phyloP scores from a whole-genome alignment of 352 stramenopile genomes.

The Globisporangium irregulare region DNA sequence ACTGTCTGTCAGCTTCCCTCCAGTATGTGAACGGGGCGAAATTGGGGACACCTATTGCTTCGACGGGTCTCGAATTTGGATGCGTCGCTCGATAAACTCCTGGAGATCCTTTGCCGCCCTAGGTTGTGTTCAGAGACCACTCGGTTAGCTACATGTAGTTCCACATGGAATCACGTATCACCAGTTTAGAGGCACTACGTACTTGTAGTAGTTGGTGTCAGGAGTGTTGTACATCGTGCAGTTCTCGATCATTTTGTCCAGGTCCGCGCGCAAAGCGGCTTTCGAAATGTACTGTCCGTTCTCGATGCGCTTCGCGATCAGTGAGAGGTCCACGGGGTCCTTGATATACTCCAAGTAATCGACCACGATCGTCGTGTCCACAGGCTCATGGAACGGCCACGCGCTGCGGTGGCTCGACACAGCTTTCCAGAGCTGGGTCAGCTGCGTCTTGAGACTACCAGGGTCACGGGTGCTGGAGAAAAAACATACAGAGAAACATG shows the following conservation, averaged over 20 bases:
- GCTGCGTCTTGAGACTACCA: slow-evolving; percentile 79
- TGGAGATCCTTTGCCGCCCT: slow-evolving; percentile 76
- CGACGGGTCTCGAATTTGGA: slow-evolving; percentile 46
- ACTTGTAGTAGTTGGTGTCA: slow-evolving; percentile 96
- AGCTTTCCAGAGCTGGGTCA: slow-evolving; percentile 87
- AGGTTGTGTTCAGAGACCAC: neutral
- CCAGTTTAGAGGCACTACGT: slow-evolving; percentile 26
- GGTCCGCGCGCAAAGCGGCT: slow-evolving; percentile 90
- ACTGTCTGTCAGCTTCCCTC: neutral
- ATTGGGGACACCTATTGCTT: neutral
- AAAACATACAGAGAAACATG: neutral
- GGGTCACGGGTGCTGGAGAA: slow-evolving; percentile 61
- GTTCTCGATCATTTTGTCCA: slow-evolving; percentile 97
- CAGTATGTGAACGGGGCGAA: neutral
- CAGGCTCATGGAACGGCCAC: slow-evolving; percentile 98
- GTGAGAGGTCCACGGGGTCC: slow-evolving; percentile 90
- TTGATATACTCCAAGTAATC: slow-evolving; percentile 98
- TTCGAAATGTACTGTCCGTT: slow-evolving; percentile 90
- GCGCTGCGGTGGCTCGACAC: slow-evolving; percentile 93
- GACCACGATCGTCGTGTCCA: slow-evolving; percentile 92
- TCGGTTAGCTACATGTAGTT: neutral
- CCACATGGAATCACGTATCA: neutral
- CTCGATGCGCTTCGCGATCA: slow-evolving; percentile 84
- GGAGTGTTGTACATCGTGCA: slow-evolving; percentile 97
- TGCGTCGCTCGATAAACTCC: slow-evolving; percentile 69